phyloP scores from a whole-genome alignment of 768 basidiomycete genomes.

The Russula vinacea region DNA sequence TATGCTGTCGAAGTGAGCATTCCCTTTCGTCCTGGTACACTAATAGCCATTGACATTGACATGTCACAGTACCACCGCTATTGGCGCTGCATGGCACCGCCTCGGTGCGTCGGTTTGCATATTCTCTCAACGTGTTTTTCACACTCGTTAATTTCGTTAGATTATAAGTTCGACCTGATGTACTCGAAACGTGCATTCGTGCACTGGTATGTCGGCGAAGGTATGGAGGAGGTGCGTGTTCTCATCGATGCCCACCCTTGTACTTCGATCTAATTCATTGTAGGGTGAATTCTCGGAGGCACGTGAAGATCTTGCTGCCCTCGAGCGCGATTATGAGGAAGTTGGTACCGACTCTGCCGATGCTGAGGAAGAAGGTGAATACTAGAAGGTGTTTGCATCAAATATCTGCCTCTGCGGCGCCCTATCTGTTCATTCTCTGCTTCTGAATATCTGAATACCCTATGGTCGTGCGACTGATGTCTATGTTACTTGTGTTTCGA shows the following conservation, averaged over 20 bases:
- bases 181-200: slow-evolving; percentile 95
- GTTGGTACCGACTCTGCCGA: slow-evolving; percentile 77
- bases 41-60: slow-evolving; percentile 5
- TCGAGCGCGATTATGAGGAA: slow-evolving; percentile 95
- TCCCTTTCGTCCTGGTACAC: not conserved
- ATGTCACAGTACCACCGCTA: slow-evolving; percentile 72
- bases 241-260: not conserved
- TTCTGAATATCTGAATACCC: slow-evolving; percentile 21
- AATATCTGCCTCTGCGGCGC: slow-evolving; percentile 5
- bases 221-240: slow-evolving; percentile 85
- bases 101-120: slow-evolving; percentile 46
- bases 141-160: slow-evolving; percentile 39
- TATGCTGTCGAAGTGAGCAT: slow-evolving; percentile 85
- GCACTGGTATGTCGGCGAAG: slow-evolving; percentile 97
- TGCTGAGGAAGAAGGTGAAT: slow-evolving; percentile 62
- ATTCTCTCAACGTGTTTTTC: not conserved
- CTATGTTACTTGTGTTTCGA: slow-evolving; percentile 29
- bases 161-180: slow-evolving; percentile 98
- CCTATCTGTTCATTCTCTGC: slow-evolving; percentile 12
- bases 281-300: slow-evolving; percentile 97
- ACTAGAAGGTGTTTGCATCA: slow-evolving; percentile 37
- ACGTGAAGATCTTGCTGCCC: slow-evolving; percentile 94
- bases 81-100: slow-evolving; percentile 92
- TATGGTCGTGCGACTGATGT: slow-evolving; percentile 11
- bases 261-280: slow-evolving; percentile 25